Base-by-base conservation (phyloP, 192 early-diverging fungal species). In the Umbelopsis ramanniana region DNA sequence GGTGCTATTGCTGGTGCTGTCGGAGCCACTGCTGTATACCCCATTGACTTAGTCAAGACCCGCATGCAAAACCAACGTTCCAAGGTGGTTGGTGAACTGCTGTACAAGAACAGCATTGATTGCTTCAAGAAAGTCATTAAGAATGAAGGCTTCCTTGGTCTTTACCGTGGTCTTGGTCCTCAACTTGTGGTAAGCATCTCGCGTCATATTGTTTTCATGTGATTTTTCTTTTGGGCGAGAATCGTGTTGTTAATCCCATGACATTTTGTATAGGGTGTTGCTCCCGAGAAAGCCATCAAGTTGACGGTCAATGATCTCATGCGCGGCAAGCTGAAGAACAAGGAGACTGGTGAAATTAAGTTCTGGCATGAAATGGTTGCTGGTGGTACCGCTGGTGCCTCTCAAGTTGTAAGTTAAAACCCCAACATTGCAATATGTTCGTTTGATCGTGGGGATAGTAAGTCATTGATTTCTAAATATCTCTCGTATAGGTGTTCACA, bases 271-370 rank as follows among this genome's bases (percentile, higher is more conserved):
- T 22, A 87, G 86, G 90, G 92, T 79, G 97, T 99, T 54, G 97
- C 97, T 6, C 97, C 97, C 7, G 97, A 99, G 76, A 97, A 99
- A 79, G 97, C 97, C 40, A 97, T 98, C 82, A 98, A 98, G 83
- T 78, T 98, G 76, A 97, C 97, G 7, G 90, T 98, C 76, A 98
- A 98, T 85, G 96, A 97, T 76, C 85, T 95, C 70, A 91, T 97
- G 12, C 86, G 97, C 67, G 79, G 85, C 11, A 81, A 88, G 23
- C 73, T 93, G 2, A 89, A 83, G 17, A 82, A 93, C 75, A 85
- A 82, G 72, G 77, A 91, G 6, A 90, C 88, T 0, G 95, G 95
- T 23, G 80, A 92, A 55, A 94, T 96, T 46, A 72, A 89, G 9
- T 78, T 96, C 35, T 82, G 83, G 75, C 88, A 84, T 46, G 97